phyloP scores from a whole-genome alignment of 1,284 basidiomycete genomes.

The Hortiboletus rubellus region DNA sequence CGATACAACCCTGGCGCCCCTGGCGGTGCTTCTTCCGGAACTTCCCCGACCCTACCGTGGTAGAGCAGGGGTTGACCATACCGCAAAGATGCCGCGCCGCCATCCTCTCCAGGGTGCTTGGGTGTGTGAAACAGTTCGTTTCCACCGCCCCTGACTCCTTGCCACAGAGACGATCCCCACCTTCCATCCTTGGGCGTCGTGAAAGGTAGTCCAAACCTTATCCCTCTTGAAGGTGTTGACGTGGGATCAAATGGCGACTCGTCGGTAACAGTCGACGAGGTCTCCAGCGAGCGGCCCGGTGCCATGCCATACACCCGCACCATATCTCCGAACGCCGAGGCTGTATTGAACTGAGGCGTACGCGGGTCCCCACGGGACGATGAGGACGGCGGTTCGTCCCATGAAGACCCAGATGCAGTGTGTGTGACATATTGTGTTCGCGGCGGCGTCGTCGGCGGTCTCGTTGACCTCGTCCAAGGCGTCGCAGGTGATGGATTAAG shows the following conservation, averaged over 20 bases:
- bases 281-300: slow-evolving; percentile 42
- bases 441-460: slow-evolving; percentile 48
- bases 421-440: slow-evolving; percentile 33
- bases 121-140: slow-evolving; percentile 53
- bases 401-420: slow-evolving; percentile 47
- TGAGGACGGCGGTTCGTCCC: slow-evolving; percentile 41
- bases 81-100: slow-evolving; percentile 8
- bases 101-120: slow-evolving; percentile 28
- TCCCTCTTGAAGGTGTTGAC: slow-evolving; percentile 70
- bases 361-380: slow-evolving; percentile 43
- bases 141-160: slow-evolving; percentile 32
- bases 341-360: slow-evolving; percentile 47
- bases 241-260: slow-evolving; percentile 68
- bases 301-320: slow-evolving; percentile 47
- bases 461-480: slow-evolving; percentile 40
- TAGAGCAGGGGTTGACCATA: slow-evolving; percentile 7
- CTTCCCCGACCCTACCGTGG: slow-evolving; percentile 21
- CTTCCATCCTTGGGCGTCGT: slow-evolving; percentile 57
- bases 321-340: slow-evolving; percentile 35
- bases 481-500: slow-evolving; percentile 54
- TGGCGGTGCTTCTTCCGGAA: slow-evolving; percentile 17
- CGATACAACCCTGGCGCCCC: slow-evolving; percentile 15
- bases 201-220: slow-evolving; percentile 55
- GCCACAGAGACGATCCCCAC: slow-evolving; percentile 37
- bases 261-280: slow-evolving; percentile 36